These are phyloP conservation scores for Litsea cubeba DNA, from an alignment of 164 flowering plant species.

Conservation along the genomic window DNA sequence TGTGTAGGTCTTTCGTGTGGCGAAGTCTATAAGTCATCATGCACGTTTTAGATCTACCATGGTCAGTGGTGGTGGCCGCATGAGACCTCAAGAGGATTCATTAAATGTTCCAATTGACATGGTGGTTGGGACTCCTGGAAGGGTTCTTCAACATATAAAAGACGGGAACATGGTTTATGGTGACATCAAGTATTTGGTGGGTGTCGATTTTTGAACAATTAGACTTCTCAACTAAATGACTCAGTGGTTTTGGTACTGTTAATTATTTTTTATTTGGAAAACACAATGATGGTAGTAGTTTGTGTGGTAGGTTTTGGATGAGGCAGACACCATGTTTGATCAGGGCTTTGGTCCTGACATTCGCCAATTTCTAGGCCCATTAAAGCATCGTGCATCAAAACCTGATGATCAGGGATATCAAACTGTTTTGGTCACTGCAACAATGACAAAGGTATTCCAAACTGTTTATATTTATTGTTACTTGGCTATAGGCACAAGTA, in stretches of 20 bases:
- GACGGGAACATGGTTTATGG: constrained; percentile 95
- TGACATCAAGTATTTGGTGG: constrained; percentile 87
- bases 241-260: neutral
- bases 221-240: neutral
- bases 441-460: constrained; percentile 73
- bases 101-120: constrained; percentile 76
- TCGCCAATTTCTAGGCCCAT: constrained; percentile 77
- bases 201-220: constrained; percentile 7
- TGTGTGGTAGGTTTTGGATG: constrained; percentile 75
- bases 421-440: constrained; percentile 86
- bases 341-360: constrained; percentile 98
- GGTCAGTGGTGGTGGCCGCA: constrained; percentile 94
- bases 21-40: constrained; percentile 92
- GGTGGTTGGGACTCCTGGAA: constrained; percentile 98
- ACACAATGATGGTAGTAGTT: constrained; percentile 4
- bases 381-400: constrained; percentile 71
- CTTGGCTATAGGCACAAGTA: neutral
- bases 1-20: constrained; percentile 80
- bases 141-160: constrained; percentile 94
- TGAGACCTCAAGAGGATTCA: constrained; percentile 92
- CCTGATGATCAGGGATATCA: constrained; percentile 70
- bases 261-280: neutral
- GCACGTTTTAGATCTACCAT: constrained; percentile 86
- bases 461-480: constrained; percentile 6
- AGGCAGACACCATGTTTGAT: constrained; percentile 99